A percentile compares a stretch with the other conserved stretches of the same genome.
Evolutionary conservation across 768 basidiomycete species (phyloP).

Genomic region (Inosperma sp.): DNA sequence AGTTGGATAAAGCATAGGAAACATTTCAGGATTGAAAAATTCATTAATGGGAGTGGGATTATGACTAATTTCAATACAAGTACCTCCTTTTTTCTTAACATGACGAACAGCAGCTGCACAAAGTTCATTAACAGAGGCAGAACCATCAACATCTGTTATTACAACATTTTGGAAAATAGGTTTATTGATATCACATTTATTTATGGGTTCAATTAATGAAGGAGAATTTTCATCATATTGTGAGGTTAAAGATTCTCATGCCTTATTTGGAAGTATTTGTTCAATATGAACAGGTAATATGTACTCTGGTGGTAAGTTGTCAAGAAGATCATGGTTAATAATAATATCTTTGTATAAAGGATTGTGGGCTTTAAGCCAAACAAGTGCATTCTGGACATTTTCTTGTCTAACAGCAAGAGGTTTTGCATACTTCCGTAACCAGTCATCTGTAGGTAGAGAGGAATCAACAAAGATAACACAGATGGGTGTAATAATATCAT

Average conservation of each 20-base stretch:
- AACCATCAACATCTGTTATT: neutral
- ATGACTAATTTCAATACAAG: slow-evolving; percentile 26
- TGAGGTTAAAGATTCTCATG: neutral
- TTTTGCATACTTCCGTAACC: slow-evolving; percentile 32
- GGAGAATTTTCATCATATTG: neutral
- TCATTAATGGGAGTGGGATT: slow-evolving; percentile 26
- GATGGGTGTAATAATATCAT: slow-evolving; percentile 32
- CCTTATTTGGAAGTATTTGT: neutral
- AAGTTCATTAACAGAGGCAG: neutral
- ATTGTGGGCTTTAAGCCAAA: slow-evolving; percentile 37
- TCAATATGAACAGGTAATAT: neutral
- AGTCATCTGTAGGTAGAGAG: slow-evolving; percentile 20
- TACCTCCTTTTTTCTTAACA: slow-evolving; percentile 24
- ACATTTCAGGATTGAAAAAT: slow-evolving; percentile 30
- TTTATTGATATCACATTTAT: neutral
- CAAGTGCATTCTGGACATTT: slow-evolving; percentile 29
- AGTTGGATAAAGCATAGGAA: slow-evolving; percentile 36
- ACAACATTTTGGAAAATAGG: neutral
- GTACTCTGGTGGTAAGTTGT: neutral
- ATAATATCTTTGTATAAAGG: neutral
- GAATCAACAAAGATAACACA: slow-evolving; percentile 40
- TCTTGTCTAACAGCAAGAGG: slow-evolving; percentile 30
- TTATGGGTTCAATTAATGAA: neutral
- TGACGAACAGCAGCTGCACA: neutral
- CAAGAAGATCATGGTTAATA: neutral